Percentiles rank a stretch among this genome's conserved stretches.
These are phyloP conservation scores for Agaricales sp. DNA, from an alignment of 1,284 basidiomycete genomes.

Conservation along the genomic window DNA sequence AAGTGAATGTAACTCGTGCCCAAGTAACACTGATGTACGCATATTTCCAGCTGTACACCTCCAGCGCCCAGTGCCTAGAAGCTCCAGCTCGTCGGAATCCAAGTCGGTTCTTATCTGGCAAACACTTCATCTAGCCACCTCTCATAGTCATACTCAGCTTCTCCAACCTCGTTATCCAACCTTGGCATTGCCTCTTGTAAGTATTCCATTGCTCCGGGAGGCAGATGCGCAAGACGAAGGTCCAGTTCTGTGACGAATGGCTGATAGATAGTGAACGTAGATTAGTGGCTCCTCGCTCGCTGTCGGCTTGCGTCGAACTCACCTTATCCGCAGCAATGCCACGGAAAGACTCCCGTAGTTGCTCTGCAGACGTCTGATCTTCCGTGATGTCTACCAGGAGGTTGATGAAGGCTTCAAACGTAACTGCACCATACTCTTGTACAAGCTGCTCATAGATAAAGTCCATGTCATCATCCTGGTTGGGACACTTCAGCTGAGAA, in stretches of 20 bases:
- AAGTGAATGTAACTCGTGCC: no score
- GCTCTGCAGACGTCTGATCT: constrained; percentile 89
- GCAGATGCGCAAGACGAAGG: constrained; percentile 79
- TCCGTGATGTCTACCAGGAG: constrained; percentile 92
- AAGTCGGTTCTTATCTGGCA: no score
- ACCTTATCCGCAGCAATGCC: constrained; percentile 90
- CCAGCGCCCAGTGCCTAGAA: no score
- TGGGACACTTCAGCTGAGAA: constrained; percentile 4
- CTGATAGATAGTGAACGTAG: no score
- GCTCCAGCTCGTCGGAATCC: no score
- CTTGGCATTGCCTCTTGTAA: constrained; percentile 69
- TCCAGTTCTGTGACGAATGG: constrained; percentile 92
- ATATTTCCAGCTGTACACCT: no score
- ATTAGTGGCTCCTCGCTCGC: no score
- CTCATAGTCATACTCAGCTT: constrained; percentile 68
- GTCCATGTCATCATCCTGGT: constrained; percentile 78
- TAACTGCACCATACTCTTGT: constrained; percentile 80
- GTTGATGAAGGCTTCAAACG: constrained; percentile 92
- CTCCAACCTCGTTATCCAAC: constrained; percentile 39
- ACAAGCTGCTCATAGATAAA: constrained; percentile 81
- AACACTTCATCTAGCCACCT: constrained; percentile 55
- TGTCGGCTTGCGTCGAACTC: no score
- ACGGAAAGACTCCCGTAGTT: constrained; percentile 89
- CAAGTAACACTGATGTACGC: no score
- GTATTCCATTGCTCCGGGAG: constrained; percentile 74